Base-by-base conservation (phyloP, 164 flowering plant species). In the Vitis cinerea region DNA sequence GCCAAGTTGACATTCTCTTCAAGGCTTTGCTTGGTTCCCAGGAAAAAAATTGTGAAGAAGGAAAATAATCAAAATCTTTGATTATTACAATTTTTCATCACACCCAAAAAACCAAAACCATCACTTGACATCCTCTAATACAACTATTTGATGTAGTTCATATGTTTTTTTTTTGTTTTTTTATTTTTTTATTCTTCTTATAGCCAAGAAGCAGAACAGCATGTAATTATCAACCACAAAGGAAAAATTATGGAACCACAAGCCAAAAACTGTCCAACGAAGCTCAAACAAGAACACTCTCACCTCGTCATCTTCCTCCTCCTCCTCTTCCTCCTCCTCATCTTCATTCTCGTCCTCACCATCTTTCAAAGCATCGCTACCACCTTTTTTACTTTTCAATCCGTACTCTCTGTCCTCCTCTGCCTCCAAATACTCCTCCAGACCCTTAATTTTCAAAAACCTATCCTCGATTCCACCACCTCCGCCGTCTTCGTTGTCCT, bases 391-490 rank as follows among this genome's bases (percentile, higher is more conserved):
- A 49, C 3, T 71, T 59, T 71, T 61, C 51, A 78, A 69, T 5
- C 94, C 97, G 68, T 79, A 88, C 67, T 90, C 97, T 61, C 81
- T 71, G 14, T 75, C 92, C 70, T 91, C 98, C 30, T 79, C 94
- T 15, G 86, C 82, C 71, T 85, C 90, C 81, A 91, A 62, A 82
- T 64, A 91, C 78, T 87, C 82, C 74, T 86, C 82, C 86, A 91
- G 77, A 9, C 90, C 94, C 77, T 90, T 84, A 27, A 88, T 78
- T 81, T 85, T 88, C 76, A 93, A 76, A 82, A 93, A 93, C 77
- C 61, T 58, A 80, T 91, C 97, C 68, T 93, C 97, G 54, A 93
- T 77, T 29, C 85, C 91, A 3, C 64, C 79, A 10, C 16, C 76
- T 5, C 50, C 77, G 2, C 53, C 77, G 1, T 17, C 75, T 0